Percentiles rank a stretch among this genome's conserved stretches.
Evolutionary conservation across 2,329 filamentous ascomycete genomes (phyloP).

Genomic region (Sphaerulina musiva): DNA sequence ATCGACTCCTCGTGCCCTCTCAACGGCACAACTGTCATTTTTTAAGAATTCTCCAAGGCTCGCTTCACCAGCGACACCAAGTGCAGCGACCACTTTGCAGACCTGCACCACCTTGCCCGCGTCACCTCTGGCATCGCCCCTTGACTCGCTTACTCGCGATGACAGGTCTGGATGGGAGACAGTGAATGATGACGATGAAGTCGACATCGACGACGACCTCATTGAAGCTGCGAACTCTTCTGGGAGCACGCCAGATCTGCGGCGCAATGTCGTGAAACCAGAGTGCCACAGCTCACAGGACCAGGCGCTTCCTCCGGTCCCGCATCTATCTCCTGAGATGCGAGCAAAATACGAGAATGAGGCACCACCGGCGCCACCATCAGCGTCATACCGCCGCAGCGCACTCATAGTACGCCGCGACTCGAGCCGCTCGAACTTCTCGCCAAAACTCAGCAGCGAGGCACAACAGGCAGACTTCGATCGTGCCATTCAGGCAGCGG

Average conservation of each 20-base stretch:
- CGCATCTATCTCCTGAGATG: slow-evolving; percentile 1
- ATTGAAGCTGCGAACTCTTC: slow-evolving; percentile 4
- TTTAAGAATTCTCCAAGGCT: not conserved
- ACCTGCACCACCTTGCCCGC: not conserved
- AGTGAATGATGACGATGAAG: slow-evolving; percentile 1
- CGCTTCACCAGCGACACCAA: not conserved
- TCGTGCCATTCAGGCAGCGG: slow-evolving; percentile 2
- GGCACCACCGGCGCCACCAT: not conserved
- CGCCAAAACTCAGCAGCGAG: slow-evolving; percentile 3
- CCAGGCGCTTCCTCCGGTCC: not conserved
- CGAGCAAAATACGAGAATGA: not conserved
- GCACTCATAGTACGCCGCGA: not conserved
- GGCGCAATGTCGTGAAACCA: not conserved
- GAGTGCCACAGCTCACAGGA: not conserved
- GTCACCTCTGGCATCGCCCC: not conserved
- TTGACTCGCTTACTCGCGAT: not conserved
- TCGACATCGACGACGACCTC: slow-evolving; percentile 9
- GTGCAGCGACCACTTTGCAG: not conserved
- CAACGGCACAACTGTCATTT: not conserved
- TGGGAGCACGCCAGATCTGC: slow-evolving; percentile 2
- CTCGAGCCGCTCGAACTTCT: not conserved
- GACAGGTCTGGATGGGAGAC: slow-evolving; percentile 7
- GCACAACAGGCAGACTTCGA: slow-evolving; percentile 4
- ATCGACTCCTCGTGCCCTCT: not conserved
- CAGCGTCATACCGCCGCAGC: not conserved